These are phyloP conservation scores for Prunella vulgaris DNA, from an alignment of 257 asterid genomes.

Conservation along the genomic window DNA sequence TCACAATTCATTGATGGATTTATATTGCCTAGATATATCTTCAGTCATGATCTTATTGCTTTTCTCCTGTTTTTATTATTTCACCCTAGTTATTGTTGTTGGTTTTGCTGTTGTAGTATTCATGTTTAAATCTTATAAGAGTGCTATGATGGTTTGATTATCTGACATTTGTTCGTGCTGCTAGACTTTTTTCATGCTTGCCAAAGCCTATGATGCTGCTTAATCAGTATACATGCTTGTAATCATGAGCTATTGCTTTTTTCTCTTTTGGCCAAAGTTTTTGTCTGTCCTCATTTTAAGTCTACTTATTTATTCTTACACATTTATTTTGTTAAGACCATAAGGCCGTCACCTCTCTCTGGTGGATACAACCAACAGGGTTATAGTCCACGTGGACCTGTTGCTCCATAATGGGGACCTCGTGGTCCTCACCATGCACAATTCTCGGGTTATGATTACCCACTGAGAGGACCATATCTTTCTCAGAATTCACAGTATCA, in stretches of 20 bases:
- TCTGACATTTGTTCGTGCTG: neutral
- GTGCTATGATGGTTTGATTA: neutral
- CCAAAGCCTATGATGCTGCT: neutral
- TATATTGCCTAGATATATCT: neutral
- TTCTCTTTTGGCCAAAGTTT: neutral
- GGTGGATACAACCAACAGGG: slow-evolving; percentile 70
- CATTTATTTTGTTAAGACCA: slow-evolving; percentile 36
- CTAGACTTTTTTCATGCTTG: slow-evolving; percentile 2
- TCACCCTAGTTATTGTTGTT: neutral
- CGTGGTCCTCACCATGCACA: slow-evolving; percentile 68
- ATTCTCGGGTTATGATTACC: slow-evolving; percentile 66
- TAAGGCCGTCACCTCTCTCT: slow-evolving; percentile 70
- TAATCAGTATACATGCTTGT: neutral
- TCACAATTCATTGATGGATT: neutral
- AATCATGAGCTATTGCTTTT: neutral
- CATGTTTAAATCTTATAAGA: neutral
- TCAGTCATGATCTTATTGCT: neutral
- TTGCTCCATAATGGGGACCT: slow-evolving; percentile 79
- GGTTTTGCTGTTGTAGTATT: neutral
- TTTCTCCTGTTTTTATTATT: neutral
- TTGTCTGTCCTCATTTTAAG: neutral
- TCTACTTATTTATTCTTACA: slow-evolving; percentile 1
- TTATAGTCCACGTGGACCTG: slow-evolving; percentile 77
- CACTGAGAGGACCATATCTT: slow-evolving; percentile 73
- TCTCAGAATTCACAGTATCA: slow-evolving; percentile 66